These are phyloP conservation scores for Leccinum imitatum DNA, from an alignment of 768 basidiomycete species.

Conservation along the genomic window DNA sequence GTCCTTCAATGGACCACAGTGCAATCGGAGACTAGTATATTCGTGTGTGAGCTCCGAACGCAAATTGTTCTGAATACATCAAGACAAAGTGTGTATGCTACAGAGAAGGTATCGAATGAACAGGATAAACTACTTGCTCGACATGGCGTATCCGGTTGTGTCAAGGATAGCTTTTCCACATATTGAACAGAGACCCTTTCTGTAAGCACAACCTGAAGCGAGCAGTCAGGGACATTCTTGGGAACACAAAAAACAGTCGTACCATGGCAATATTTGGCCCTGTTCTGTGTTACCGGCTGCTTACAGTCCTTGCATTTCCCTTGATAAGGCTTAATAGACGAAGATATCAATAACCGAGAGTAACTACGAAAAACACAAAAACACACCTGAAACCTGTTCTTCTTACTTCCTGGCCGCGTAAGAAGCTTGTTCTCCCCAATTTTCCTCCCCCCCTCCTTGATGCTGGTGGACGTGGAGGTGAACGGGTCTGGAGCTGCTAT, in stretches of 20 bases:
- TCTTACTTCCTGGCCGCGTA: constrained; percentile 65
- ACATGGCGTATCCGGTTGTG: constrained; percentile 83
- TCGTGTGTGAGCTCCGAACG: neutral
- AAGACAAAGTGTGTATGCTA: constrained; percentile 13
- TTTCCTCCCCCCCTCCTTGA: constrained; percentile 79
- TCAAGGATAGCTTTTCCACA: constrained; percentile 87
- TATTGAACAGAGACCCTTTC: constrained; percentile 83
- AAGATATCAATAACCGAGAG: constrained; percentile 1
- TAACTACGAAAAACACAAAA: constrained; percentile 13
- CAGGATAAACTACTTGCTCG: constrained; percentile 55
- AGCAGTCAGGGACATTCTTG: constrained; percentile 6
- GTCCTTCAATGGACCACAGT: neutral
- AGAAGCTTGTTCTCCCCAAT: constrained; percentile 86
- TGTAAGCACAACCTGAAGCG: constrained; percentile 76
- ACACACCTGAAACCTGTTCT: constrained; percentile 74
- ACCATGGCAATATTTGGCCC: constrained; percentile 90
- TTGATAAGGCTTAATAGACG: constrained; percentile 66
- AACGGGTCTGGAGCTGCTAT: constrained; percentile 90
- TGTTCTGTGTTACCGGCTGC: constrained; percentile 79
- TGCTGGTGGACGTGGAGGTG: constrained; percentile 64
- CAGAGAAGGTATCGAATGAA: constrained; percentile 24
- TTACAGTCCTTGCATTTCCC: constrained; percentile 88
- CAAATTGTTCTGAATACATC: constrained; percentile 10
- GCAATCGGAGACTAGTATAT: neutral
- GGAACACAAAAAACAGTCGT: constrained; percentile 23